Base-by-base conservation (phyloP, 2,329 filamentous ascomycete genomes). In the Nigrospora sphaerica region DNA sequence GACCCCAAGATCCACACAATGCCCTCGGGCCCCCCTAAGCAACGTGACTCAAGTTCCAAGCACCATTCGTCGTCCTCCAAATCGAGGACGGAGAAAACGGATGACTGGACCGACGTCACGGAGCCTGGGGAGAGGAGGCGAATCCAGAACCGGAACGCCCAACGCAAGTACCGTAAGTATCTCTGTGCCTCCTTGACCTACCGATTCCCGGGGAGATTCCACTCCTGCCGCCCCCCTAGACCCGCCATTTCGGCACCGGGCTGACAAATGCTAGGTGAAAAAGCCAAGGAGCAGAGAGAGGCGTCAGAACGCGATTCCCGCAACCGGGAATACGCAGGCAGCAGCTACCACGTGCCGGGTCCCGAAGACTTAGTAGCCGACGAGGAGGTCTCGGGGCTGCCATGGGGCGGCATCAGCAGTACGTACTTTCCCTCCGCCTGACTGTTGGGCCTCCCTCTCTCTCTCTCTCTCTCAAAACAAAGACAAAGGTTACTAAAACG, bases 121-220 rank as follows among this genome's bases (percentile, higher is more conserved):
- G 84, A 89, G 54, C 83, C 83, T 0, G 81, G 81, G 49, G 83
- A 88, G 66, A 75, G 86, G 58, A 73, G 86, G 51, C 81, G 84
- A 49, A 85, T 89, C 43, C 86, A 90, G 62, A 90, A 90, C 61
- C 78, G 84, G 45, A 77, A 88, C 50, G 85, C 85, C 2, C 86
- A 89, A 58, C 75, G 85, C 54, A 88, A 88, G 57, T 89, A 88
- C 55, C 76, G 86, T 89, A 74, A 58, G 83, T 69, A 41, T 33
- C 38, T 28, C 12, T 19, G 3, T 1, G 46, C 3, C 12, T 28
- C 11, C 12, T 19, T 16, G 18, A 14, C 12, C 4, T 6, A 17
- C 32, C 33, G 41, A 23, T 4, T 4, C 4, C 4, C 4, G 7
- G 4, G 19, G 7, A 4, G 4, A 4, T 23, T 11, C 6, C 19